Base-by-base conservation (phyloP, 371 early-diverging fungal genomes). In the Syncephalis fuscata region DNA sequence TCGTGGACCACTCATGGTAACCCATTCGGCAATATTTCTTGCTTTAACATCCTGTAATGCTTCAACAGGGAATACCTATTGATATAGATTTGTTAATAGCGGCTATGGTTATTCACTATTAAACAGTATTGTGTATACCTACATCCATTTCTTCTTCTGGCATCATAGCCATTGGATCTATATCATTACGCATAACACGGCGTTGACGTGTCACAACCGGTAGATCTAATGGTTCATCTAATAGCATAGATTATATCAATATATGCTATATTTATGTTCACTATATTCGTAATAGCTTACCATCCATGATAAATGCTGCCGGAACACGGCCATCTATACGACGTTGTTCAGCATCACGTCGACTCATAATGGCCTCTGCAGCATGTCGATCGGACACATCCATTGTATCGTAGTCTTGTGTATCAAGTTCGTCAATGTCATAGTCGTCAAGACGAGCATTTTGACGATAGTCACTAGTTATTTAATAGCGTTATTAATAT, bases 381-480 rank as follows among this genome's bases (percentile, higher is more conserved):
- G 70, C 70, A 16, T 74, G 73, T 22, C 94, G 79, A 20, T 74
- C 66, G 10, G 70, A 76, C 24, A 75, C 59, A 53, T 83, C 83
- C 68, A 91, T 62, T 17, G 59, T 57, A 4, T 70, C 83, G 60
- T 80, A 89, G 3, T 73, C 71, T 1, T 73, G 72, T 36, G 90
- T 82, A 54, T 92, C 87, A 39, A 91, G 57, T 39, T 77, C 78
- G 9, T 62, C 71, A 9, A 55, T 55, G 50, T 93, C 93, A 56
- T 94, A 93, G 0, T 54, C 59, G 63, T 96, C 97, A 27, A 80
- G 63, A 17, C 58, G 55, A n/a, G 62, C 70, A 54, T 89, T 85
- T 39, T 67, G 65, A 16, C 56, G 67, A 64, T 95, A 88, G 59
- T 88, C 89, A 41, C 81, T 82, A 55, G 15, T 8, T 32, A 46